Evolutionary conservation across 2,329 filamentous ascomycete species (phyloP).

Genomic region (Calonectria crousiana): DNA sequence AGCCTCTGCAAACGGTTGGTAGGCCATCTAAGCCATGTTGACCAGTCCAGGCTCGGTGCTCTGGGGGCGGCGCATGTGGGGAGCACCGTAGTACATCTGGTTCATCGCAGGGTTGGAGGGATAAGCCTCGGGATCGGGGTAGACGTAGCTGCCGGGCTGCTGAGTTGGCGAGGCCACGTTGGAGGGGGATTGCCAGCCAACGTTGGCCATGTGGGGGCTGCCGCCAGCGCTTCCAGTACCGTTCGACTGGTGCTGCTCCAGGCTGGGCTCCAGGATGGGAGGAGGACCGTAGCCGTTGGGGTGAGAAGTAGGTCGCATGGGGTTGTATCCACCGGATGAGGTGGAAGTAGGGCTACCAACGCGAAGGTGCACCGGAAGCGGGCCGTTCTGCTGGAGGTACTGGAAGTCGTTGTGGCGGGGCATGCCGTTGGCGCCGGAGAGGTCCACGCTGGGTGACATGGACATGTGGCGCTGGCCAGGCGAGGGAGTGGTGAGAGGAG

Average conservation of each 20-base stretch:
- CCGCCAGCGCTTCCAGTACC: conserved; percentile 77
- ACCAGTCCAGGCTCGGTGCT: conserved; percentile 75
- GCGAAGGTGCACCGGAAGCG: conserved; percentile 86
- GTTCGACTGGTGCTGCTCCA: conserved; percentile 77
- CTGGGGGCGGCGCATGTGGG: conserved; percentile 77
- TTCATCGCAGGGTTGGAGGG: conserved; percentile 69
- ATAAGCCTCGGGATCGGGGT: conserved; percentile 85
- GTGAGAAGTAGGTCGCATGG: conserved; percentile 83
- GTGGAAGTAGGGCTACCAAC: conserved; percentile 79
- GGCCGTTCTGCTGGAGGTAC: conserved; percentile 80
- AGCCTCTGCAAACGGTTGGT: conserved; percentile 29
- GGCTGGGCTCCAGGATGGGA: conserved; percentile 85
- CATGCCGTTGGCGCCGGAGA: conserved; percentile 76
- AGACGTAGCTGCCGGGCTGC: conserved; percentile 76
- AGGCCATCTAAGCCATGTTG: conserved; percentile 53
- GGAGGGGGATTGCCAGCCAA: conserved; percentile 89
- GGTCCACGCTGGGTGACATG: conserved; percentile 82
- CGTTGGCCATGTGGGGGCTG: conserved; percentile 85
- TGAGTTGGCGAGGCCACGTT: conserved; percentile 81
- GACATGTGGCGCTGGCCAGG: conserved; percentile 84
- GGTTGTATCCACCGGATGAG: conserved; percentile 67
- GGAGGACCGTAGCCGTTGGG: conserved; percentile 86
- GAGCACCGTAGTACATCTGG: conserved; percentile 80
- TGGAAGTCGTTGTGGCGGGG: conserved; percentile 77
- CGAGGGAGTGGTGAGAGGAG: conserved; percentile 84